A percentile compares a stretch with the other conserved stretches of the same genome.
phyloP scores from a whole-genome alignment of 2,329 filamentous ascomycete species.

The Diaporthe sp. region DNA sequence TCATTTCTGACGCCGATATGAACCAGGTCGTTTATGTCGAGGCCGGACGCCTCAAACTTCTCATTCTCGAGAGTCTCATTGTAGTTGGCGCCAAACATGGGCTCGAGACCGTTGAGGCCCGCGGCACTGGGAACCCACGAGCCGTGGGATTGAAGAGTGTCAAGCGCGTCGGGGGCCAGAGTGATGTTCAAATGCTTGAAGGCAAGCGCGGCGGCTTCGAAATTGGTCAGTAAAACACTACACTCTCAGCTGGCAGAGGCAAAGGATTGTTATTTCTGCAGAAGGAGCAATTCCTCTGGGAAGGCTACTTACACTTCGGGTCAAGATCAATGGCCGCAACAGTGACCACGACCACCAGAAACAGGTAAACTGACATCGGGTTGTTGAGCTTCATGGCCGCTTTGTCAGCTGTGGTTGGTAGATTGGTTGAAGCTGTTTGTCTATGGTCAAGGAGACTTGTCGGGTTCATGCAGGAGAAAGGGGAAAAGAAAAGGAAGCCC shows the following conservation, averaged over 20 bases:
- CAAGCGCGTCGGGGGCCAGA: neutral
- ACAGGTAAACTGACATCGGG: neutral
- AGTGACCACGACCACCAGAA: neutral
- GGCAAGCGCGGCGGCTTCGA: neutral
- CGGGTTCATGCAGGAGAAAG: neutral
- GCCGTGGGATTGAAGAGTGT: neutral
- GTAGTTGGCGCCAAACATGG: conserved; percentile 12
- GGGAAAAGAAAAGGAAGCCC: neutral
- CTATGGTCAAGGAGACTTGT: neutral
- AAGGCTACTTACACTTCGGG: neutral
- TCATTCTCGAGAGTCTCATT: conserved; percentile 12
- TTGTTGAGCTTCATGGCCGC: neutral
- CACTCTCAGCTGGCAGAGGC: neutral
- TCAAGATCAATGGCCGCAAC: neutral
- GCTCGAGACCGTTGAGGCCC: conserved; percentile 4
- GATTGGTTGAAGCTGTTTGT: neutral
- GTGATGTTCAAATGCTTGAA: neutral
- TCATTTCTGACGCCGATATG: neutral
- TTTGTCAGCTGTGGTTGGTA: neutral
- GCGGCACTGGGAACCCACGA: conserved; percentile 2
- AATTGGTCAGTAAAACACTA: neutral
- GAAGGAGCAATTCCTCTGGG: neutral
- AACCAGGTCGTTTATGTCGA: conserved; percentile 11
- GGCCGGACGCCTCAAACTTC: conserved; percentile 12
- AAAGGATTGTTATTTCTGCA: neutral